Conservation (phyloP, 495 filamentous ascomycete species). For the Trichoderma asperelloides region DNA sequence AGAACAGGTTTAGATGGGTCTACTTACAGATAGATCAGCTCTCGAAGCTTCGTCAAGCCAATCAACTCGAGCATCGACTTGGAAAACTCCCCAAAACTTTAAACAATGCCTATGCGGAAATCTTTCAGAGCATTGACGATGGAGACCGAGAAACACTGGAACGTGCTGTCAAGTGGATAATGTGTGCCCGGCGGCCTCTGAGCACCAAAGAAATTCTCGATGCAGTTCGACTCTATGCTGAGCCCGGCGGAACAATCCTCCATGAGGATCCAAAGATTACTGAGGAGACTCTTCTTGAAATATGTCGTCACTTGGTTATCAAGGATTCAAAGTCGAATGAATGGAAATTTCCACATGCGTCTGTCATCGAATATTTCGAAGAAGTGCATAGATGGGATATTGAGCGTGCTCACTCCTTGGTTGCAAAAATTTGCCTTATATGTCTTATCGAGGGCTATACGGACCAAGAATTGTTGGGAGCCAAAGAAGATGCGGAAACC, state of each 20-base stretch:
- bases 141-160: conserved; percentile 19
- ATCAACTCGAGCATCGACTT: conserved; percentile 17
- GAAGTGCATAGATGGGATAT: conserved; percentile 6
- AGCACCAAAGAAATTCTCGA: too few species aligned
- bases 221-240: too few species aligned
- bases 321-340: conserved; percentile 8
- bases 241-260: too few species aligned
- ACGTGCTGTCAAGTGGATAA: conserved; percentile 20
- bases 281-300: background rate
- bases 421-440: conserved; percentile 11
- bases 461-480: too few species aligned
- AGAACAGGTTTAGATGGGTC: too few species aligned
- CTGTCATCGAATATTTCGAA: conserved; percentile 12
- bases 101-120: conserved; percentile 27
- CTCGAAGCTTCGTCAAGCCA: too few species aligned
- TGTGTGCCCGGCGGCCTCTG: too few species aligned
- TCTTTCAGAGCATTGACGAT: conserved; percentile 20
- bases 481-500: too few species aligned
- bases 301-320: conserved; percentile 12
- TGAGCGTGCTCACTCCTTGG: conserved; percentile 10
- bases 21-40: too few species aligned
- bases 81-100: conserved; percentile 26
- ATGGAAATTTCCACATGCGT: conserved; percentile 11
- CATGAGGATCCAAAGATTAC: background rate
- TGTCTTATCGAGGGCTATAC: conserved; percentile 12